These are phyloP conservation scores for Chlamydomonas sphaeroides DNA, from an alignment of 139 green algal species.

Conservation along the genomic window DNA sequence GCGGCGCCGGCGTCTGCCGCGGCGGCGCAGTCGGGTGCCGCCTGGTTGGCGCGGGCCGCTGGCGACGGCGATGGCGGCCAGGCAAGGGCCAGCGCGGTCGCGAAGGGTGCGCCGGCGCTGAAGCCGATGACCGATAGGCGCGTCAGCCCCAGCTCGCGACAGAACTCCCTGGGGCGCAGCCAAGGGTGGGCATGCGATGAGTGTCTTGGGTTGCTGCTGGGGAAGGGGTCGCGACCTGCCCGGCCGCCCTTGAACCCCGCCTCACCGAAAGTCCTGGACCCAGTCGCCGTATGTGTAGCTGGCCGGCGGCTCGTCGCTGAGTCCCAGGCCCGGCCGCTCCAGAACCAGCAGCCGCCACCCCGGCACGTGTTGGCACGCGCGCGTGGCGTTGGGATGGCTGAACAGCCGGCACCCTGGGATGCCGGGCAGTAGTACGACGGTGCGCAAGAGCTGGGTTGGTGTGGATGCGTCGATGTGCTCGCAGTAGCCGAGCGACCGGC, in stretches of 20 bases:
- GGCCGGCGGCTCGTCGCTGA: neutral
- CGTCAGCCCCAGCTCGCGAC: neutral
- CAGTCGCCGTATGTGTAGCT: constrained; percentile 15
- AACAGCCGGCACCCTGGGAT: neutral
- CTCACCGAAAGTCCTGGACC: constrained; percentile 7
- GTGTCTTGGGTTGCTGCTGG: neutral
- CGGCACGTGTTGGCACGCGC: neutral
- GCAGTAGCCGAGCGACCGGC: neutral
- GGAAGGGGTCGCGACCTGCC: neutral
- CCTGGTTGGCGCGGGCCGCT: too few relatives aligned
- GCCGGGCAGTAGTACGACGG: neutral
- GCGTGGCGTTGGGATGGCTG: neutral
- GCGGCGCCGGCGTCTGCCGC: too few relatives aligned
- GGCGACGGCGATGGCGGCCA: neutral
- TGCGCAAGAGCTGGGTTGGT: neutral
- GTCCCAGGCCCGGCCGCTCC: constrained; percentile 22
- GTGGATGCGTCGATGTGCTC: neutral
- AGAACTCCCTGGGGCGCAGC: constrained; percentile 38
- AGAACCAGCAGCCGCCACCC: constrained; percentile 8
- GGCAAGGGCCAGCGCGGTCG: neutral
- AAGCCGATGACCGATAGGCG: constrained; percentile 22
- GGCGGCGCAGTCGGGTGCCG: neutral
- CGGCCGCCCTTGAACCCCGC: neutral
- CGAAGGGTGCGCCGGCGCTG: constrained; percentile 28
- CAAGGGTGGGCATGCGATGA: too few relatives aligned